Conservation (phyloP, 768 basidiomycete genomes). For the Leccinum aurantiacum region DNA sequence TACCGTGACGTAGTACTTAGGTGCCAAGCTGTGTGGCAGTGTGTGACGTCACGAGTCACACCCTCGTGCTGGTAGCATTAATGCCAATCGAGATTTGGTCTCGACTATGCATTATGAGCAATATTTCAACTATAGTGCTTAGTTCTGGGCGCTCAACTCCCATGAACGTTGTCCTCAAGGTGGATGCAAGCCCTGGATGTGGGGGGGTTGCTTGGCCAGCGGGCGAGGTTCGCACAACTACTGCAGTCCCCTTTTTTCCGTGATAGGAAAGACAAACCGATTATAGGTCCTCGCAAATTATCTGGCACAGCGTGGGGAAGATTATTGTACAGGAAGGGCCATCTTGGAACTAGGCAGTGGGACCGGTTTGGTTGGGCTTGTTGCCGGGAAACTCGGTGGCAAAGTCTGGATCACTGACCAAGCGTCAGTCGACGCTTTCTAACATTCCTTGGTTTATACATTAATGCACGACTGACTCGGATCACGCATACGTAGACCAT, state of each 20-base stretch:
- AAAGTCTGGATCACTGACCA: conserved; percentile 89
- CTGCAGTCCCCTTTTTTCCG: not conserved
- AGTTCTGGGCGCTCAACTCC: conserved; percentile 1
- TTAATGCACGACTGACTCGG: conserved; percentile 11
- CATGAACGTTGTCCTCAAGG: conserved; percentile 45
- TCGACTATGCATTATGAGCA: too few relatives aligned
- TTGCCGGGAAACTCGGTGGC: conserved; percentile 66
- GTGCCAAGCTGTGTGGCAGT: too few relatives aligned
- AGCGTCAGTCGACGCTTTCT: conserved; percentile 55
- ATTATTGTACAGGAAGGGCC: conserved; percentile 51
- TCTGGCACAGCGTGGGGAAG: conserved; percentile 54
- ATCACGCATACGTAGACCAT: conserved; percentile 46
- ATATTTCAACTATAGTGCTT: too few relatives aligned
- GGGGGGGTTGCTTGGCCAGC: conserved; percentile 94
- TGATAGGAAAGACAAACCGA: not conserved
- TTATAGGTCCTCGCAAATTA: conserved; percentile 76
- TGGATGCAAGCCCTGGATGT: conserved; percentile 86
- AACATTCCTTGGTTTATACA: conserved; percentile 3
- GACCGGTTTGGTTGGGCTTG: conserved; percentile 90
- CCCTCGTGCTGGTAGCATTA: too few relatives aligned
- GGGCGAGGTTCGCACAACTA: conserved; percentile 61
- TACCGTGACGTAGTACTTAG: too few relatives aligned
- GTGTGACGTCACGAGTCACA: too few relatives aligned
- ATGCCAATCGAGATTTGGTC: too few relatives aligned
- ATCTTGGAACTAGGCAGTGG: conserved; percentile 88